Conservation (phyloP, 768 basidiomycete species). For the Daedaleopsis nitida region DNA sequence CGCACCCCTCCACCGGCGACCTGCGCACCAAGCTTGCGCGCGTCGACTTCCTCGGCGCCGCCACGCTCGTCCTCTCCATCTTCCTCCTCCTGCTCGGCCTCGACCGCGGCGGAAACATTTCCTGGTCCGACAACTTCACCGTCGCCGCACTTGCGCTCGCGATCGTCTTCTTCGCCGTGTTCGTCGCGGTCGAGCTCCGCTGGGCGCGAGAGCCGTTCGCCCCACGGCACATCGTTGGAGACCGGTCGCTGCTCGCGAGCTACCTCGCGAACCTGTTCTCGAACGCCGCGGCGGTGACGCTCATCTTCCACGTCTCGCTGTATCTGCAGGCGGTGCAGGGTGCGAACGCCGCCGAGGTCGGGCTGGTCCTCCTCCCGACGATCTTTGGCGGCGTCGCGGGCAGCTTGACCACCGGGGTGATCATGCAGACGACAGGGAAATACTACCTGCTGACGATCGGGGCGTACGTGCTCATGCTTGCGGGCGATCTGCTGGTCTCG, state of each 20-base stretch:
- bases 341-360: constrained; percentile 48
- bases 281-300: constrained; percentile 44
- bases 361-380: constrained; percentile 52
- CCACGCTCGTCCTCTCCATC: constrained; percentile 54
- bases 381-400: constrained; percentile 51
- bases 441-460: constrained; percentile 53
- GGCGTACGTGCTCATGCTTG: constrained; percentile 40
- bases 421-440: constrained; percentile 60
- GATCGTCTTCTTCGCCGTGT: constrained; percentile 29
- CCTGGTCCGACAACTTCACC: constrained; percentile 31
- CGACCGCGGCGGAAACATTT: constrained; percentile 42
- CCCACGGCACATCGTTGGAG: constrained; percentile 53
- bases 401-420: constrained; percentile 51
- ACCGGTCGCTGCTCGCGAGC: constrained; percentile 50
- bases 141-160: constrained; percentile 20
- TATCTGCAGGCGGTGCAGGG: constrained; percentile 60
- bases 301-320: constrained; percentile 55
- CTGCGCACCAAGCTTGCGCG: constrained; percentile 55
- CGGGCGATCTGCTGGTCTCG: constrained; percentile 41
- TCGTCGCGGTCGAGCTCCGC: constrained; percentile 48
- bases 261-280: constrained; percentile 65
- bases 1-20: constrained; percentile 41
- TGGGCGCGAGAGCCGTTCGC: constrained; percentile 63
- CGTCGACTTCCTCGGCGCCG: constrained; percentile 63
- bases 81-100: constrained; percentile 60